These are phyloP conservation scores for Vigna radiata DNA, from an alignment of 306 rosid genomes.

Conservation along the genomic window DNA sequence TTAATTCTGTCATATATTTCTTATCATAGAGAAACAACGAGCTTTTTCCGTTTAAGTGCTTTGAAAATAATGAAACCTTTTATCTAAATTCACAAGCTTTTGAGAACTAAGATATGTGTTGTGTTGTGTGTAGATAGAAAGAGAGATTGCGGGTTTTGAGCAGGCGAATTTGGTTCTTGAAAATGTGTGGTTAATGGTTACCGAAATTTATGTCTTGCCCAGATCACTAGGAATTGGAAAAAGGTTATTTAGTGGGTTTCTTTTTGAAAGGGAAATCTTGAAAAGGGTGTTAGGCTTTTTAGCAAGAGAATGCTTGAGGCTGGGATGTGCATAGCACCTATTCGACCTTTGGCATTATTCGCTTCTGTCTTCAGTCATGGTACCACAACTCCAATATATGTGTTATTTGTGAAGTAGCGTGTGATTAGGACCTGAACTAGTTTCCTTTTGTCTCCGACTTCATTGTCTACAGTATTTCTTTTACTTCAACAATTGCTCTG, in stretches of 20 bases:
- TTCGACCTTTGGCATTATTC: constrained; percentile 29
- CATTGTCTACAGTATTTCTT: neutral
- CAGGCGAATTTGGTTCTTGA: neutral
- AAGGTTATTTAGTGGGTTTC: constrained; percentile 6
- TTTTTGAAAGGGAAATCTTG: constrained; percentile 6
- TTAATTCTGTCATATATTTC: no score
- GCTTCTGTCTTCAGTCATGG: constrained; percentile 13
- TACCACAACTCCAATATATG: constrained; percentile 45
- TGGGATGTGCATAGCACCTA: constrained; percentile 35
- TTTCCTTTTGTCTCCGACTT: constrained; percentile 30
- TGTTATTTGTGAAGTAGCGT: neutral
- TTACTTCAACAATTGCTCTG: constrained; percentile 32
- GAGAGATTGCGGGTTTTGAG: neutral
- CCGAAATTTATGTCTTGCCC: neutral
- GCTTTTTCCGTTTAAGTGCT: no score
- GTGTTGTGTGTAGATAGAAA: neutral
- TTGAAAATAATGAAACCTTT: no score
- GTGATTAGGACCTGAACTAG: constrained; percentile 30
- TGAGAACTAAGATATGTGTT: no score
- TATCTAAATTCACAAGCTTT: no score
- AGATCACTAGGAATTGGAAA: neutral
- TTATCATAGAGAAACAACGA: no score
- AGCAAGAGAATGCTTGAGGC: neutral
- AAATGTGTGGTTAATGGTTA: constrained; percentile 11
- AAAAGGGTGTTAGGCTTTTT: neutral